Base-by-base conservation (phyloP, 169 alveolate species). In the Cryptosporidium tyzzeri region DNA sequence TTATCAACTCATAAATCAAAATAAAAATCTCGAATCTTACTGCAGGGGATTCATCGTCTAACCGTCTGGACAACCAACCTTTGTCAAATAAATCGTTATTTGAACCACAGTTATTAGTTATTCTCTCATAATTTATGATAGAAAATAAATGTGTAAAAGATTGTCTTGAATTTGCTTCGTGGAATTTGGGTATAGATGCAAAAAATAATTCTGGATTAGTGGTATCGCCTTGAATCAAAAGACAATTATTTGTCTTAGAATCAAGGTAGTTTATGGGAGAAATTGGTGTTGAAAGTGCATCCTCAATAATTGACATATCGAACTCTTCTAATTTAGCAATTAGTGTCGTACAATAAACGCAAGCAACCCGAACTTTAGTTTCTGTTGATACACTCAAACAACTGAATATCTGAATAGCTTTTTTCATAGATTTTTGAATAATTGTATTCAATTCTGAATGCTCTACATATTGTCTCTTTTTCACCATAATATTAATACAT, bases 1-100 rank as follows among this genome's bases (percentile, higher is more conserved):
- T 33, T 39, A 62, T 23, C 37, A 80, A 33, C 8, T 65, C 58
- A 16, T 80, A 41, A 44, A 80, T 80, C 51, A 80, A 45, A 18
- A 39, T 62, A 37, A 80, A 80, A 41, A 80, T 44, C 62, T 80
- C 89, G 31, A 80, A 80, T 23, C 89, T 80, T 26, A 80, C 89
- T 12, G 89, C 73, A 44, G 89, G 80, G 5, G 89, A 80, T 31
- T 80, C 89, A 41, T 80, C 89, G 12, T 80, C 89, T 21, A 80
- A 74, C 16, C 74, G 61, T 29, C 62, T 59, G 23, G 51, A 80
- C 41, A 80, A 10, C 89, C 89, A 80, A 1, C 89, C 89, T 39
- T 61, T 61, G 35, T 80, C 89, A 33, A 45, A 62, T 21, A 80
- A 37, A 23, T 62, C 69, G 23, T 59, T 80, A 14, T 26, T 44